phyloP scores from a whole-genome alignment of 2,329 filamentous ascomycete genomes.

The Diaporthe sp. region DNA sequence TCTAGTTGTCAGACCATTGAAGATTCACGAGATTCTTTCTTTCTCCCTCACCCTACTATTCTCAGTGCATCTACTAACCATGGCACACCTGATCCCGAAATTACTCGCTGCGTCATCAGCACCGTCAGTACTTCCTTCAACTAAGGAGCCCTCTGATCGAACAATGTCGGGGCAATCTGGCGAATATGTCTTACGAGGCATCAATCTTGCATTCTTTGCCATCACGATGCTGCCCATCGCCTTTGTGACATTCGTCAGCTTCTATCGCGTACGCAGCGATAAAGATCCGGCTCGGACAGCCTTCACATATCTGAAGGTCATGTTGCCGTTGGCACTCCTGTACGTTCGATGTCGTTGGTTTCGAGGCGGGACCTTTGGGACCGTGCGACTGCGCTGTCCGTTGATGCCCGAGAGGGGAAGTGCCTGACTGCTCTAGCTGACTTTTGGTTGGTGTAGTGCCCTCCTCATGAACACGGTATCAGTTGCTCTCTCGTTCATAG shows the following conservation, averaged over 20 bases:
- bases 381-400: not conserved
- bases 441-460: not conserved
- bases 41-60: not conserved
- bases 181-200: not conserved
- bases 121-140: slow-evolving; percentile 1
- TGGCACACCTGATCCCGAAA: not conserved
- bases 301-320: slow-evolving; percentile 4
- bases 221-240: slow-evolving; percentile 14
- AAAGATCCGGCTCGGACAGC: slow-evolving; percentile 7
- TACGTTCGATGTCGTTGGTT: not conserved
- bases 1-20: not conserved
- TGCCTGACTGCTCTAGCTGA: not conserved
- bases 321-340: not conserved
- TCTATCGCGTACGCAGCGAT: not conserved
- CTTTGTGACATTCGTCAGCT: not conserved
- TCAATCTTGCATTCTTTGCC: slow-evolving; percentile 1
- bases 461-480: slow-evolving; percentile 1
- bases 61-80: not conserved
- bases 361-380: not conserved
- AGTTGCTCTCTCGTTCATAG: not conserved
- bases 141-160: not conserved
- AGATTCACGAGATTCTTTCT: not conserved
- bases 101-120: slow-evolving; percentile 8
- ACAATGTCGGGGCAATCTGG: not conserved
- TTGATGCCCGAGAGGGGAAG: not conserved